Conservation (phyloP, 805 yeast species). For the Zygotorulaspora danielsina region DNA sequence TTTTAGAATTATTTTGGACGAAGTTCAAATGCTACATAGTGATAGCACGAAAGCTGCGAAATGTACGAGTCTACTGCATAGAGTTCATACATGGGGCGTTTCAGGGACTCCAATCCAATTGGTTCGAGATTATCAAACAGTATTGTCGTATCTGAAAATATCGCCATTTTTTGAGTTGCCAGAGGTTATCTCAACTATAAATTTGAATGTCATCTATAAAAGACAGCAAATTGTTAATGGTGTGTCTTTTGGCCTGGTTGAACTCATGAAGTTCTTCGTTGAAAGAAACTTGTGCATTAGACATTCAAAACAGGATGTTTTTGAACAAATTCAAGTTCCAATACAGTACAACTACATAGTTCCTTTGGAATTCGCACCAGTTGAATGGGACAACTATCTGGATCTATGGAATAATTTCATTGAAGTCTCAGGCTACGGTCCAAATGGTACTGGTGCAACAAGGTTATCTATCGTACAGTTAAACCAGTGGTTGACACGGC, state of each 20-base stretch:
- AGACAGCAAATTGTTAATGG: constrained; percentile 20
- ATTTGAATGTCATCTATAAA: constrained; percentile 9
- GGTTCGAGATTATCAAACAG: constrained; percentile 63
- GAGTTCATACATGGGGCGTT: constrained; percentile 94
- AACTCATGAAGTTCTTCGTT: constrained; percentile 51
- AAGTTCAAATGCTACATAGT: constrained; percentile 83
- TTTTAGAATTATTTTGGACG: constrained; percentile 88
- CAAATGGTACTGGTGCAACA: constrained; percentile 48
- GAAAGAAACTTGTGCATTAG: constrained; percentile 50
- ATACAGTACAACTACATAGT: constrained; percentile 68
- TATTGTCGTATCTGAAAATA: constrained; percentile 60
- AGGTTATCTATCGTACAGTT: constrained; percentile 50
- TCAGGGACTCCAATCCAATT: constrained; percentile 89
- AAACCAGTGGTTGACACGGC: constrained; percentile 62
- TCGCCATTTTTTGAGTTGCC: constrained; percentile 54
- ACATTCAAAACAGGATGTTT: constrained; percentile 82
- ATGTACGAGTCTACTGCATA: constrained; percentile 73
- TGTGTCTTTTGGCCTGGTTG: constrained; percentile 33
- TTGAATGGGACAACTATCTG: constrained; percentile 81
- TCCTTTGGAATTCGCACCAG: constrained; percentile 68
- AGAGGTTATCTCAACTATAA: constrained; percentile 16
- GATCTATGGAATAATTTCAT: constrained; percentile 59
- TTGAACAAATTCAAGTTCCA: constrained; percentile 71
- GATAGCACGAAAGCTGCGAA: constrained; percentile 72
- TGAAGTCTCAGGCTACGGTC: constrained; percentile 48